These are phyloP conservation scores for Solanum tarapatanum DNA, from an alignment of 257 asterid species.

Conservation along the genomic window DNA sequence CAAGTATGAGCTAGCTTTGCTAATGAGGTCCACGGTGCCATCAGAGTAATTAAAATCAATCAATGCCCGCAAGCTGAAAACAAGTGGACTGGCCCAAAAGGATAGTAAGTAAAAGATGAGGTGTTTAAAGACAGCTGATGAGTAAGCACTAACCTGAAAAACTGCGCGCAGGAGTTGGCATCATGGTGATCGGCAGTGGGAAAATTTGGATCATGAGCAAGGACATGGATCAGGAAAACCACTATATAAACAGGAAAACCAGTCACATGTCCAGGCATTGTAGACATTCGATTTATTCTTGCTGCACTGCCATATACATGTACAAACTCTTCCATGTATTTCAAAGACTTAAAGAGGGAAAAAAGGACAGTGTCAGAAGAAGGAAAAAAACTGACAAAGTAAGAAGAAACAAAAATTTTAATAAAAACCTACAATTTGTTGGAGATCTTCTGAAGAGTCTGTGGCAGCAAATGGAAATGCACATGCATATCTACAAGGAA, in stretches of 20 bases:
- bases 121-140: not conserved
- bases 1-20: constrained; percentile 31
- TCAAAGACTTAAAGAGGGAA: constrained; percentile 30
- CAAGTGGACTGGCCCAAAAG: constrained; percentile 52
- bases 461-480: constrained; percentile 54
- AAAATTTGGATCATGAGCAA: constrained; percentile 59
- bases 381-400: not conserved
- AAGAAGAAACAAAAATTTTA: constrained; percentile 2
- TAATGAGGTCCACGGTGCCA: constrained; percentile 19
- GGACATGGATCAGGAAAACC: constrained; percentile 65
- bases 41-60: constrained; percentile 26
- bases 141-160: constrained; percentile 39
- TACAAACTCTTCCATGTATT: constrained; percentile 47
- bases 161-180: constrained; percentile 37
- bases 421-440: constrained; percentile 29
- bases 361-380: constrained; percentile 5
- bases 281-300: constrained; percentile 26
- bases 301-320: constrained; percentile 33
- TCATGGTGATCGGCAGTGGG: constrained; percentile 54
- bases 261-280: constrained; percentile 25
- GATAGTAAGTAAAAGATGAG: constrained; percentile 5
- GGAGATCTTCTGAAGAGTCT: constrained; percentile 41
- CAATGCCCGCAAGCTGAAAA: constrained; percentile 46
- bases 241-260: constrained; percentile 55
- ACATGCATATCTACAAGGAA: constrained; percentile 85